phyloP scores from a whole-genome alignment of 2,329 filamentous ascomycete species.

The Camptophora hylomeconis region DNA sequence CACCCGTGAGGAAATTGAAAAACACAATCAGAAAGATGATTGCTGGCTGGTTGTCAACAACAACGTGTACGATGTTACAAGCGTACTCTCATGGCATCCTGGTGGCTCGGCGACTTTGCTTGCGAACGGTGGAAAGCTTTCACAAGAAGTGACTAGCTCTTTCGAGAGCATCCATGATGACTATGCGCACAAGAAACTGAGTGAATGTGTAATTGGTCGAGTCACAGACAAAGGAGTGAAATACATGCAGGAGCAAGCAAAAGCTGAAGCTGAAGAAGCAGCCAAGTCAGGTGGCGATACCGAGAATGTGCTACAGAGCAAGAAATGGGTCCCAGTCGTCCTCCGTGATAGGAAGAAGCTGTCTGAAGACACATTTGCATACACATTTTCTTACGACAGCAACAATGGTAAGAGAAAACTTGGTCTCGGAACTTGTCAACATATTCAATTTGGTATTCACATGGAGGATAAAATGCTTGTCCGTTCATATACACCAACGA shows the following conservation, averaged over 20 bases:
- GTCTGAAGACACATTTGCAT: conserved; percentile 32
- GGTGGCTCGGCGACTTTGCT: conserved; percentile 30
- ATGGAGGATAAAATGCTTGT: conserved; percentile 38
- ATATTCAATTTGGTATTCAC: conserved; percentile 41
- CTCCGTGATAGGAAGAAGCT: conserved; percentile 26
- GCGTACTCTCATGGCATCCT: conserved; percentile 23
- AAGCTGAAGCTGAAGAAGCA: conserved; percentile 27
- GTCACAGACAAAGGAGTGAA: conserved; percentile 37
- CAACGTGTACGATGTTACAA: conserved; percentile 39
- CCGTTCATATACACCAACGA: conserved; percentile 38
- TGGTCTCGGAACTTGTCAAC: conserved; percentile 38
- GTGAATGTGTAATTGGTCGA: conserved; percentile 37
- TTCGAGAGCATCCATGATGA: conserved; percentile 40
- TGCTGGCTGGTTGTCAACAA: conserved; percentile 42
- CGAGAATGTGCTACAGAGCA: conserved; percentile 28
- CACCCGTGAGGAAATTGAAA: conserved; percentile 41
- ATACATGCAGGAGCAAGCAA: conserved; percentile 33
- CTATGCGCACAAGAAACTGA: conserved; percentile 33
- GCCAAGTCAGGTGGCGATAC: conserved; percentile 18
- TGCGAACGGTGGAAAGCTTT: conserved; percentile 37
- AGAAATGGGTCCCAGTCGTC: conserved; percentile 35
- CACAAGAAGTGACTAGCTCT: conserved; percentile 36
- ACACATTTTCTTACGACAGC: conserved; percentile 28
- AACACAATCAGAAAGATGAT: conserved; percentile 34
- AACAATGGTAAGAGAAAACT: conserved; percentile 24